These are phyloP conservation scores for Mycena capillaripes DNA, from an alignment of 768 basidiomycete genomes.

Conservation along the genomic window DNA sequence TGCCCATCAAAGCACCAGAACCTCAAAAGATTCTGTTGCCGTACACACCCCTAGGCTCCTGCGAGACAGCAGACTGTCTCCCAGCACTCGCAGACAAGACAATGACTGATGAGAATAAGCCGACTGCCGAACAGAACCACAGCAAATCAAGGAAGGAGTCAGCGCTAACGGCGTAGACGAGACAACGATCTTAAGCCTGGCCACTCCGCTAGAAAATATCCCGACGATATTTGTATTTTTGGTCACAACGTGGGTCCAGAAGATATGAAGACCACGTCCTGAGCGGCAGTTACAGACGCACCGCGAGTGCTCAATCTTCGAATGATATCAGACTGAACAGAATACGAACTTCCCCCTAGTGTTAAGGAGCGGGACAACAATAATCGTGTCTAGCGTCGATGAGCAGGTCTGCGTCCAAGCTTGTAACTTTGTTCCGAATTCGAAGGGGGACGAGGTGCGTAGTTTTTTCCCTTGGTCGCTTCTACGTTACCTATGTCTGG, in stretches of 20 bases:
- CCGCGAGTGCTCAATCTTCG: neutral
- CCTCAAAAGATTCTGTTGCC: no score
- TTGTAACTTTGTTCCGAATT: slow-evolving; percentile 4
- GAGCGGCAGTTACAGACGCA: neutral
- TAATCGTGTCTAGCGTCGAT: neutral
- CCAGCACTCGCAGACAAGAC: no score
- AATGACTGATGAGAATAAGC: slow-evolving; percentile 8
- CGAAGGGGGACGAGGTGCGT: neutral
- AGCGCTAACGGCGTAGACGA: neutral
- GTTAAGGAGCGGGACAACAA: slow-evolving; percentile 12
- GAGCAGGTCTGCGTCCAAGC: neutral
- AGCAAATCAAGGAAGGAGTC: neutral
- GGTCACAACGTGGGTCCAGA: slow-evolving; percentile 5
- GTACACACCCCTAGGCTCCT: no score
- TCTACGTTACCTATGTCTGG: slow-evolving; percentile 8
- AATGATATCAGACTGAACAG: slow-evolving; percentile 8
- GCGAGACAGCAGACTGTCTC: no score
- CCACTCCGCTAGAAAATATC: slow-evolving; percentile 1
- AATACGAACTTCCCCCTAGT: neutral
- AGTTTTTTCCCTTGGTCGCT: neutral
- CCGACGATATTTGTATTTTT: slow-evolving; percentile 4
- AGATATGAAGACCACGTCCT: slow-evolving; percentile 5
- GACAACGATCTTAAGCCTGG: neutral
- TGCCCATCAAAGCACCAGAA: no score
- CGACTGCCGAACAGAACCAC: slow-evolving; percentile 1